Evolutionary conservation across 768 basidiomycete genomes (phyloP), one percentile per base, ranked within the genome.

Genomic region (Amanita rubescens): DNA sequence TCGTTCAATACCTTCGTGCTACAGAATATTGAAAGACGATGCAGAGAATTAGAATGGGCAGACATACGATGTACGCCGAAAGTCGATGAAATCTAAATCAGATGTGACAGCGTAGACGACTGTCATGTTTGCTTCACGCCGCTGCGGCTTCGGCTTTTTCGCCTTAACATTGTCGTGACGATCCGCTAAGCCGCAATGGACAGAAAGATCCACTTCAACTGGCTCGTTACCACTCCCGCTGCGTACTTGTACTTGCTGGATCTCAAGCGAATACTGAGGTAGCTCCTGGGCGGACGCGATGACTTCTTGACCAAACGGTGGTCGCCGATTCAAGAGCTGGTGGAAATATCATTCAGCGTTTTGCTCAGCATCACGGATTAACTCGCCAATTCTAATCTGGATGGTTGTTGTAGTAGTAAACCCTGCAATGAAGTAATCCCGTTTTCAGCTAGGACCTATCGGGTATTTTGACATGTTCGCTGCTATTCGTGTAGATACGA

Each of bases 281-380:
- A 92, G 69, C 42, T 85, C 82, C 10, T 71, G 72, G 10, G 77
- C 77, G 7, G 76, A 75, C 15, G 76, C 72, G 5, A 93, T 63
- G 44, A 92, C 70, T 30, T 89, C 82, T 24, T 77, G 69, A 1
- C 91, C 91, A 62, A 90, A 91, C 3, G 86, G 87, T 10, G 83
- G 67, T 15, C 79, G 78, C 20, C 89, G 82, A 61, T 88, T 89
- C 24, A 92, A 70, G 33, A 90, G 73, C 89, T 90, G 43, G 5
- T 41, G 38, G 49, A 1, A 42, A n/a, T 6, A 14, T 24, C 39
- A 4, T 14, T 34, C 12, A 24, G 33, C 25, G 24, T 38, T 25
- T n/a, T 12, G 12, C 34, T 3, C 9, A 30, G 8, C 14, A 50
- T 39, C 24, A 53, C 22, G 54, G 35, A 59, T 27, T 22, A 33